A percentile compares a stretch with the other conserved stretches of the same genome.
Conservation (phyloP, 768 basidiomycete species). For the Hericium alpestre region DNA sequence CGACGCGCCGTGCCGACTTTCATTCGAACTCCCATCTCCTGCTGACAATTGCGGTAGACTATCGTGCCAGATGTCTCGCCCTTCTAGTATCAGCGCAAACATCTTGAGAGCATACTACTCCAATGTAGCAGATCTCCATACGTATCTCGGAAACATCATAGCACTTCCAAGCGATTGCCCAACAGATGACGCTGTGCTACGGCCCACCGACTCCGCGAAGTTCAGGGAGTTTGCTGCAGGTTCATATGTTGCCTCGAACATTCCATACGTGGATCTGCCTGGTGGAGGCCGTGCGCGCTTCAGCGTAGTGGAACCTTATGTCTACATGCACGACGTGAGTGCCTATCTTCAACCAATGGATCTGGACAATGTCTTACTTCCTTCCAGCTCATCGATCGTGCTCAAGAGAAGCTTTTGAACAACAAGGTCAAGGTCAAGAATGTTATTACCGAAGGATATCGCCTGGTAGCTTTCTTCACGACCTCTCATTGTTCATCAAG, state of each 20-base stretch:
- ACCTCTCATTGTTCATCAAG: too few relatives aligned
- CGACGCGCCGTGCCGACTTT: too few relatives aligned
- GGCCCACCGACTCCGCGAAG: not conserved
- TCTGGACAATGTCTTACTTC: not conserved
- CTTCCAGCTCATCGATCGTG: conserved; percentile 50
- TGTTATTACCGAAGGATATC: conserved; percentile 59
- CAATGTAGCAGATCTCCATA: not conserved
- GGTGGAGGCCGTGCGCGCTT: not conserved
- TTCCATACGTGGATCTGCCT: not conserved
- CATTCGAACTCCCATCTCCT: too few relatives aligned
- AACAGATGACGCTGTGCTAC: not conserved
- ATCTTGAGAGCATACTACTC: not conserved
- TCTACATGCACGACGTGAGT: not conserved
- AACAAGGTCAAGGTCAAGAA: conserved; percentile 30
- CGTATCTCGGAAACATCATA: not conserved
- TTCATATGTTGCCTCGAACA: not conserved
- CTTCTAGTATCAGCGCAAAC: too few relatives aligned
- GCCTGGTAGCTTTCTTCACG: conserved; percentile 29
- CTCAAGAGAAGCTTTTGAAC: conserved; percentile 44
- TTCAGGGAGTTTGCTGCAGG: not conserved
- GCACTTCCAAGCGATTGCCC: not conserved
- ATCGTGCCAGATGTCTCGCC: too few relatives aligned
- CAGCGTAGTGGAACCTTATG: not conserved
- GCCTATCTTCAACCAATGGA: not conserved
- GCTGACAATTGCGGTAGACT: too few relatives aligned